phyloP scores from a whole-genome alignment of 2,329 filamentous ascomycete genomes.

The Cytospora paraplurivora region DNA sequence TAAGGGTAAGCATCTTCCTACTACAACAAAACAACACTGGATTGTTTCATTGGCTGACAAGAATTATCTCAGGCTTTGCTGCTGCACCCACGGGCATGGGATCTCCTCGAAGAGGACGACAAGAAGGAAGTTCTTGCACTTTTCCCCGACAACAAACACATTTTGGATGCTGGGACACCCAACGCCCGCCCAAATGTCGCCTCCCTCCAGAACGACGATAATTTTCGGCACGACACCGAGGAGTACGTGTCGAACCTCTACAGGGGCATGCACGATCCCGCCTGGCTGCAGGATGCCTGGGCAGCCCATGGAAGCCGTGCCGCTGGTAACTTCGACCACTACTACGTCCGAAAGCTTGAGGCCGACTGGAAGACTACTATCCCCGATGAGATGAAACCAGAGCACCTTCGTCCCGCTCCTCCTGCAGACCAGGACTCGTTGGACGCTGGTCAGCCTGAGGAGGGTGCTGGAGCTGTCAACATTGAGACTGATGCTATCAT shows the following conservation, averaged over 20 bases:
- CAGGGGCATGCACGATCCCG: constrained; percentile 52
- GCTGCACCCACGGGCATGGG: constrained; percentile 43
- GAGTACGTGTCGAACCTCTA: constrained; percentile 48
- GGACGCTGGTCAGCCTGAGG: not conserved
- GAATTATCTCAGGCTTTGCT: constrained; percentile 38
- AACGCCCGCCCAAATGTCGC: constrained; percentile 40
- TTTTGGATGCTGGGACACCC: constrained; percentile 37
- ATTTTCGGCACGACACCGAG: constrained; percentile 46
- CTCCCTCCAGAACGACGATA: constrained; percentile 44
- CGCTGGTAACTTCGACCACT: constrained; percentile 53
- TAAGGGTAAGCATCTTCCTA: constrained; percentile 37
- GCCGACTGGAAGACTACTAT: constrained; percentile 47
- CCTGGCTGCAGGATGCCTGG: constrained; percentile 57
- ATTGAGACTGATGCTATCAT: not conserved
- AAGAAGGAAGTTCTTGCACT: constrained; percentile 39
- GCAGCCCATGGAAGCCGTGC: constrained; percentile 51
- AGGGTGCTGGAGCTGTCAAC: not conserved
- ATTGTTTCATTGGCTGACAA: constrained; percentile 17
- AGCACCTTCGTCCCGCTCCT: constrained; percentile 9
- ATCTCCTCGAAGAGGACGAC: constrained; percentile 39
- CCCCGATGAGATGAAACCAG: constrained; percentile 23
- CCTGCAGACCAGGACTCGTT: not conserved
- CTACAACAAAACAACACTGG: not conserved
- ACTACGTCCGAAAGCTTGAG: constrained; percentile 48
- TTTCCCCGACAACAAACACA: constrained; percentile 40